phyloP scores from a whole-genome alignment of 257 asterid species.

The Nicotiana obtusifolia region DNA sequence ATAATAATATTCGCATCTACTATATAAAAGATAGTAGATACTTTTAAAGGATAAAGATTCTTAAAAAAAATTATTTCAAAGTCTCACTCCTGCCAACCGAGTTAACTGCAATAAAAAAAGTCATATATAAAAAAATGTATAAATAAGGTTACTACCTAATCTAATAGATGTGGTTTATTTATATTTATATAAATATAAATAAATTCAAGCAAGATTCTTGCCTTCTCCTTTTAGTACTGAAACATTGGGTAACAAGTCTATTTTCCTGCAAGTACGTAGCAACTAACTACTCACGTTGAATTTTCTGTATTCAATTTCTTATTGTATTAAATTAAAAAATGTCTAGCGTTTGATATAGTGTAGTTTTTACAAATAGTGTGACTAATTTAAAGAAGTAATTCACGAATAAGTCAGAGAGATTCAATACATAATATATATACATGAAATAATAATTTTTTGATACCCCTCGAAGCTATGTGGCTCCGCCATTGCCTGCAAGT shows the following conservation, averaged over 20 bases:
- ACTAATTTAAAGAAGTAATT: too few relatives aligned
- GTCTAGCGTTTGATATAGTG: too few relatives aligned
- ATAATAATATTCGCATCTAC: neutral
- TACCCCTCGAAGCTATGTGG: too few relatives aligned
- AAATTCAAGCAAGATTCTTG: neutral
- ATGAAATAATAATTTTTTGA: too few relatives aligned
- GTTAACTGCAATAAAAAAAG: neutral
- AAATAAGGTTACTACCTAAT: neutral
- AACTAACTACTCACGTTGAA: neutral
- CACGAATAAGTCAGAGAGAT: too few relatives aligned
- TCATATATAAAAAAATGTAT: neutral
- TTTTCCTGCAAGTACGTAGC: neutral
- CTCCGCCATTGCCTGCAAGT: neutral
- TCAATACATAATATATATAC: too few relatives aligned
- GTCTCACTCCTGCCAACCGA: neutral
- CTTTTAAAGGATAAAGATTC: neutral
- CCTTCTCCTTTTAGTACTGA: neutral
- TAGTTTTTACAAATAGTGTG: too few relatives aligned
- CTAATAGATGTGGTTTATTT: neutral
- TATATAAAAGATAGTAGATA: neutral
- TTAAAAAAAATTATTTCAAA: neutral
- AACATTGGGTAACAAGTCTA: neutral
- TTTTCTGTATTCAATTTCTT: neutral
- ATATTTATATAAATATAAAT: neutral
- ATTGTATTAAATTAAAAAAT: too few relatives aligned